phyloP scores from a whole-genome alignment of 495 filamentous ascomycete species.

The Podospora comata region DNA sequence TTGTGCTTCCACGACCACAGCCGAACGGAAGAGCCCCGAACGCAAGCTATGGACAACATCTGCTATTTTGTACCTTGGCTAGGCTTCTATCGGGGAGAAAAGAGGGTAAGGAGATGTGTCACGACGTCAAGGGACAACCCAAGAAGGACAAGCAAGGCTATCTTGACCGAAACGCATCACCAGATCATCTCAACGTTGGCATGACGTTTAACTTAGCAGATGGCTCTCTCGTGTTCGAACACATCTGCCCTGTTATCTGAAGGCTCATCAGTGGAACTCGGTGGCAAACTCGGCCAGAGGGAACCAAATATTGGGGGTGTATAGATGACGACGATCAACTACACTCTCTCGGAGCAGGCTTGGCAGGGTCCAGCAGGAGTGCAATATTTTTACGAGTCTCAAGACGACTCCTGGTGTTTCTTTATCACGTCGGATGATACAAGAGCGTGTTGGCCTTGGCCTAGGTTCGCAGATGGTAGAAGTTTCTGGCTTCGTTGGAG shows the following conservation, averaged over 20 bases:
- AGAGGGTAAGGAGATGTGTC: not conserved
- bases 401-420: not conserved
- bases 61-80: not conserved
- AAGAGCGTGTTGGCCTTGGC: too few species aligned
- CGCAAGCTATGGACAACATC: not conserved
- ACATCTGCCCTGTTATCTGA: not conserved
- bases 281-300: conserved; percentile 6
- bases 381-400: not conserved
- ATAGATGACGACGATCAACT: not conserved
- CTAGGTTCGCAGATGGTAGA: too few species aligned
- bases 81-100: not conserved
- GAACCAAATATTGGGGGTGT: not conserved
- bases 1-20: not conserved
- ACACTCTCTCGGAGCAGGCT: not conserved
- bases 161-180: not conserved
- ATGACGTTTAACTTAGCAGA: not conserved
- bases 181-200: not conserved
- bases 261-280: conserved; percentile 1
- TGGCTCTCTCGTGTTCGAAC: not conserved
- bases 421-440: not conserved
- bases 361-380: not conserved
- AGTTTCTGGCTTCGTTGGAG: not conserved
- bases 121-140: not conserved
- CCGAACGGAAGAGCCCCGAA: not conserved
- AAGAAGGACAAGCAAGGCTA: not conserved